Evolutionary conservation across 352 stramenopile species (phyloP).

Genomic region (Halophytophthora batemanensis): DNA sequence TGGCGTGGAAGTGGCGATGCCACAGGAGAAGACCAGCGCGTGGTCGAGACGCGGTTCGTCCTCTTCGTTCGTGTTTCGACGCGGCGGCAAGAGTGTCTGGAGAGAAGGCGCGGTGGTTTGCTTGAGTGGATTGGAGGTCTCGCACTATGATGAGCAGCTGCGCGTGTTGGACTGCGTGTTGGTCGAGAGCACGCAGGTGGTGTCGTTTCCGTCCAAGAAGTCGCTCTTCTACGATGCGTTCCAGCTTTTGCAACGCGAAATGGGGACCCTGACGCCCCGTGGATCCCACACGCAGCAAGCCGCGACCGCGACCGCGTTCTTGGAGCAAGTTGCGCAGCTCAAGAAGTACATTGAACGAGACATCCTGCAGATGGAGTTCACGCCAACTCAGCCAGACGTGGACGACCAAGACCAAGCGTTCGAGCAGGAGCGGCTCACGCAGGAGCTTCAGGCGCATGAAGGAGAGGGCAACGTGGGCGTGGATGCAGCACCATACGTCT

Average conservation of each 20-base stretch:
- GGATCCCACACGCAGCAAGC: background rate
- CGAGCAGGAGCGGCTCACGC: conserved; percentile 43
- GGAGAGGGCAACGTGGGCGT: conserved; percentile 13
- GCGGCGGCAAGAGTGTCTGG: conserved; percentile 48
- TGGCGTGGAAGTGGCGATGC: conserved; percentile 24
- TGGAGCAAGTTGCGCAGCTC: conserved; percentile 20
- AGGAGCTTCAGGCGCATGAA: conserved; percentile 40
- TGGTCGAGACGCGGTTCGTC: conserved; percentile 11
- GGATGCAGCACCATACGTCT: background rate
- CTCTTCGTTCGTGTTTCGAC: conserved; percentile 38
- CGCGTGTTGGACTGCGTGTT: conserved; percentile 52
- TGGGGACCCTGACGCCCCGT: conserved; percentile 2
- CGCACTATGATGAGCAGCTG: conserved; percentile 59
- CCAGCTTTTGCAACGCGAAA: conserved; percentile 14
- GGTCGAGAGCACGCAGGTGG: conserved; percentile 49
- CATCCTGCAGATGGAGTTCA: conserved; percentile 38
- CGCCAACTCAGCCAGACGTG: conserved; percentile 35
- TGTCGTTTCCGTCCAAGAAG: conserved; percentile 60
- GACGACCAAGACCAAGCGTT: conserved; percentile 30
- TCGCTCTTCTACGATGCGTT: conserved; percentile 43
- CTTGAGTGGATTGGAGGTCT: conserved; percentile 55
- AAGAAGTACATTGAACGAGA: conserved; percentile 48
- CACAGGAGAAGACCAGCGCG: conserved; percentile 13
- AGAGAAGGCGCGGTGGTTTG: conserved; percentile 51
- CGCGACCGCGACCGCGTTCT: conserved; percentile 12